Conservation (phyloP, 805 yeast genomes). For the Pichia sporocuriosa region DNA sequence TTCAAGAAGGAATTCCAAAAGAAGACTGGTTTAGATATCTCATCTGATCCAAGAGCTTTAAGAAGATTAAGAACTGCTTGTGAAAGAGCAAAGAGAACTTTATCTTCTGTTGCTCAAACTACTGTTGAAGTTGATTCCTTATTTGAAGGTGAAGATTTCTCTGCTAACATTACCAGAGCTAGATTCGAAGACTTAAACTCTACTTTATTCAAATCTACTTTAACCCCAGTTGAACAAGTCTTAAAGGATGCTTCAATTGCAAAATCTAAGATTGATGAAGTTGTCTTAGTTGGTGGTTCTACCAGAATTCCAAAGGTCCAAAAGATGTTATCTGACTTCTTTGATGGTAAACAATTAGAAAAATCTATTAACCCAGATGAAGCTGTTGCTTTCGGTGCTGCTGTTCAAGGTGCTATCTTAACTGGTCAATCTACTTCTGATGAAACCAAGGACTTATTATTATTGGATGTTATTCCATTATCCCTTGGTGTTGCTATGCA, state of each 20-base stretch:
- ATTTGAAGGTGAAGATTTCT: constrained; percentile 93
- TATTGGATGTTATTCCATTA: constrained; percentile 96
- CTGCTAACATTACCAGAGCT: constrained; percentile 91
- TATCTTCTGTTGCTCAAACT: constrained; percentile 93
- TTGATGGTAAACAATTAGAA: constrained; percentile 94
- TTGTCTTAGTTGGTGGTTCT: constrained; percentile 97
- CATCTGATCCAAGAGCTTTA: constrained; percentile 88
- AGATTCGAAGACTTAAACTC: constrained; percentile 96
- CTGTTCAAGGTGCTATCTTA: constrained; percentile 98
- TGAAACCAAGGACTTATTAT: constrained; percentile 90
- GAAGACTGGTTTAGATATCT: constrained; percentile 89
- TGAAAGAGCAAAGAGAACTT: constrained; percentile 98
- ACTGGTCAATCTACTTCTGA: constrained; percentile 86
- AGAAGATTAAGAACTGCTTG: constrained; percentile 98
- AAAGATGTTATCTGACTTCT: constrained; percentile 88
- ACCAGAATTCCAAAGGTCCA: constrained; percentile 99
- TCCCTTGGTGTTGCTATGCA: constrained; percentile 99
- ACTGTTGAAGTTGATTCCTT: constrained; percentile 95
- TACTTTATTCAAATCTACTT: constrained; percentile 85
- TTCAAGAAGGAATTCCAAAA: constrained; percentile 87
- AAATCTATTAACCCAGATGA: constrained; percentile 98
- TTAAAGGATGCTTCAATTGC: constrained; percentile 84
- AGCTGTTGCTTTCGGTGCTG: constrained; percentile 99
- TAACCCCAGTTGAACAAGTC: constrained; percentile 92
- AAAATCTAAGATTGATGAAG: constrained; percentile 84